phyloP scores from a whole-genome alignment of 306 rosid species.

The Pyrus communis region DNA sequence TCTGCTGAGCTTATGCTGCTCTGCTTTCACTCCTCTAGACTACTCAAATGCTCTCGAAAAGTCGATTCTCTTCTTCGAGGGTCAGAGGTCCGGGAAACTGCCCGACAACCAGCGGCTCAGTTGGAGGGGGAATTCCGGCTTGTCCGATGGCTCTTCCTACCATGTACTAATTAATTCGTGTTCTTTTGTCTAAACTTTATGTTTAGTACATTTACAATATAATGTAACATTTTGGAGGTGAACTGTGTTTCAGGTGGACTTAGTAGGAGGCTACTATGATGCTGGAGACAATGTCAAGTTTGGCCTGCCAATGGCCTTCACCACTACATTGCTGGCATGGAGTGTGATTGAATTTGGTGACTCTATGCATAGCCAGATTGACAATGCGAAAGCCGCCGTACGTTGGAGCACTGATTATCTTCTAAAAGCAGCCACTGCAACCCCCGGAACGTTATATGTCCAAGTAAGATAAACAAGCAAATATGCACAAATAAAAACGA shows the following conservation, averaged over 20 bases:
- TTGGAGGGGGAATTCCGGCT: slow-evolving; percentile 77
- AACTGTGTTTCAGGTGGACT: slow-evolving; percentile 52
- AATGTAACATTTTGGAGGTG: background rate
- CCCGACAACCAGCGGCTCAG: slow-evolving; percentile 55
- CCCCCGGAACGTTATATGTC: slow-evolving; percentile 74
- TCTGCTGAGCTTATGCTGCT: slow-evolving; percentile 17
- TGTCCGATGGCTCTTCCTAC: slow-evolving; percentile 76
- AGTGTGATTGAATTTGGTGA: slow-evolving; percentile 78
- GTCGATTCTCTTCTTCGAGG: slow-evolving; percentile 82
- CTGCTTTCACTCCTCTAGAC: slow-evolving; percentile 51
- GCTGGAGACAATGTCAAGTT: slow-evolving; percentile 92
- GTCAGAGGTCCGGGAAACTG: slow-evolving; percentile 67
- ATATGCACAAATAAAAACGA: too few relatives aligned
- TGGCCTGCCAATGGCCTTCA: slow-evolving; percentile 92
- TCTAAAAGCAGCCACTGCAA: slow-evolving; percentile 64
- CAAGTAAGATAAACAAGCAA: slow-evolving; percentile 37
- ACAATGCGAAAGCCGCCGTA: slow-evolving; percentile 58
- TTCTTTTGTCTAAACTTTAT: background rate
- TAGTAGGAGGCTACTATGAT: slow-evolving; percentile 90
- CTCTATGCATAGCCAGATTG: slow-evolving; percentile 54
- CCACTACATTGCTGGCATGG: slow-evolving; percentile 81
- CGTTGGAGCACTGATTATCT: slow-evolving; percentile 80
- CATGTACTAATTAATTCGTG: slow-evolving; percentile 31
- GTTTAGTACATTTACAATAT: background rate
- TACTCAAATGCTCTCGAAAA: slow-evolving; percentile 64